phyloP scores from a whole-genome alignment of 139 green algal species.

The Eudorina sp. region DNA sequence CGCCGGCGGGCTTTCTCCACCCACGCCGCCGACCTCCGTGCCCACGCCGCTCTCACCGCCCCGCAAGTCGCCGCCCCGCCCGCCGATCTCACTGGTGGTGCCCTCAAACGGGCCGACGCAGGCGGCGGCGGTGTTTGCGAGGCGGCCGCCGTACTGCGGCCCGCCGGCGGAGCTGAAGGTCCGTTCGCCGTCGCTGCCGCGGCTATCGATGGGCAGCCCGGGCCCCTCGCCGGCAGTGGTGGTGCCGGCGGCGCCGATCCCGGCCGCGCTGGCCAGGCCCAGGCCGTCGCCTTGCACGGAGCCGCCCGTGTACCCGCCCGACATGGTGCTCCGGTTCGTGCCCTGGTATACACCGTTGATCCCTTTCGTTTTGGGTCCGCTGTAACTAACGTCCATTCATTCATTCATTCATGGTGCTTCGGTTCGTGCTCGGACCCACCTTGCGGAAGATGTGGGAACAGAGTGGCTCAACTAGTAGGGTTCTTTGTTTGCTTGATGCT shows the following conservation, averaged over 20 bases:
- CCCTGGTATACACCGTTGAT: too few species aligned
- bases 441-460: too few species aligned
- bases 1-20: neutral
- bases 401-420: too few species aligned
- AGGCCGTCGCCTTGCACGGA: neutral
- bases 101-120: neutral
- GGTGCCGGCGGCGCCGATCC: neutral
- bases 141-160: conserved; percentile 8
- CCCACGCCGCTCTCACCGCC: neutral
- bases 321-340: too few species aligned
- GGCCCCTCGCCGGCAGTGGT: conserved; percentile 23
- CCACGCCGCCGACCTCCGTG: neutral
- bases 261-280: neutral
- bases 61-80: neutral
- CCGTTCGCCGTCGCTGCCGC: neutral
- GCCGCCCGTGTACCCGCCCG: neutral
- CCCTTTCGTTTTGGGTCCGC: too few species aligned
- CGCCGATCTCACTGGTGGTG: neutral
- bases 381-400: too few species aligned
- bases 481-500: too few species aligned
- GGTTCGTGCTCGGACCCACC: too few species aligned
- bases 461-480: too few species aligned
- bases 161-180: neutral
- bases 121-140: neutral
- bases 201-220: neutral